These are phyloP conservation scores for Anacardium occidentale DNA, from an alignment of 345 rosid species.

Conservation along the genomic window DNA sequence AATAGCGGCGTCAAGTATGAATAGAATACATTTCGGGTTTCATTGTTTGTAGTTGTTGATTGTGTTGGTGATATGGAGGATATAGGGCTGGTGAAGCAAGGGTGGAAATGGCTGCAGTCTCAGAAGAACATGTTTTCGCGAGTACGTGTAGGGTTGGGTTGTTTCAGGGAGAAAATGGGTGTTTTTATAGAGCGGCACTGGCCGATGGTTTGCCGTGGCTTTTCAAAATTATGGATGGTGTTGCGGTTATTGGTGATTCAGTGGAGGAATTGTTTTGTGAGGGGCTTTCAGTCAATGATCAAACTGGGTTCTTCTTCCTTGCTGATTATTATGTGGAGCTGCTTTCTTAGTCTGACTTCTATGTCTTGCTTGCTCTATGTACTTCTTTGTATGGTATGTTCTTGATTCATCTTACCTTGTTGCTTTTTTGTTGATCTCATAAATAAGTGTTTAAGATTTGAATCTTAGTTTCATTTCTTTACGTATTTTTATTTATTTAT, in stretches of 20 bases:
- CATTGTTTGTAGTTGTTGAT: constrained; percentile 2
- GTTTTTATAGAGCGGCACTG: constrained; percentile 71
- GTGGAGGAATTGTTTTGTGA: constrained; percentile 69
- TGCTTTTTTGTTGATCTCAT: background rate
- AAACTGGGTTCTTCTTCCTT: constrained; percentile 81
- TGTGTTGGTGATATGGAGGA: constrained; percentile 58
- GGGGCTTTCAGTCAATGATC: constrained; percentile 67
- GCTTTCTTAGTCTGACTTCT: constrained; percentile 94
- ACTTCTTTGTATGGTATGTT: constrained; percentile 78
- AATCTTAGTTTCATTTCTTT: background rate
- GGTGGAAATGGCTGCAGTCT: constrained; percentile 80
- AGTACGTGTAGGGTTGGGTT: constrained; percentile 38
- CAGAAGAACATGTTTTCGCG: constrained; percentile 57
- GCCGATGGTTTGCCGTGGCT: constrained; percentile 80
- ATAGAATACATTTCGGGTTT: too few relatives aligned
- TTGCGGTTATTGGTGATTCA: constrained; percentile 45
- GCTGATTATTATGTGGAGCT: constrained; percentile 96
- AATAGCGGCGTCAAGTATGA: too few relatives aligned
- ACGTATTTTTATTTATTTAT: background rate
- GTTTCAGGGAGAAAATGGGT: constrained; percentile 53
- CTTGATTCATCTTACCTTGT: background rate
- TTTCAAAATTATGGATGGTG: constrained; percentile 42
- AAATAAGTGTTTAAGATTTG: too few relatives aligned
- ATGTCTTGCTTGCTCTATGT: constrained; percentile 81
- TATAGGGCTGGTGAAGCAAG: constrained; percentile 80